Evolutionary conservation across 768 basidiomycete genomes (phyloP).

Genomic region (Xerocomus spinulosus): DNA sequence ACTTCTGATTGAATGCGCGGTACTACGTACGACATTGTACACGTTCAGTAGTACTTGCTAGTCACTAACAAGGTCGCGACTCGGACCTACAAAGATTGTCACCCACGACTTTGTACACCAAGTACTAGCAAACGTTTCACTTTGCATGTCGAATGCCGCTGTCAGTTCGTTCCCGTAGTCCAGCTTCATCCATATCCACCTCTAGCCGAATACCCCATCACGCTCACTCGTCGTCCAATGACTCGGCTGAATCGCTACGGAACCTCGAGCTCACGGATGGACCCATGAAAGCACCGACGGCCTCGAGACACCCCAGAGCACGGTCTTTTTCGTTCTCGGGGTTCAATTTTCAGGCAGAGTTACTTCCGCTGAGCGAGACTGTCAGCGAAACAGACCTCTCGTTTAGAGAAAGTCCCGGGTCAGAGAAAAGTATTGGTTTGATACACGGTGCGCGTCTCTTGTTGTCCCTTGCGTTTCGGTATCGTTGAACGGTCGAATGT

Average conservation of each 20-base stretch:
- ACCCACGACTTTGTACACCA: not conserved
- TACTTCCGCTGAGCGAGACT: conserved; percentile 74
- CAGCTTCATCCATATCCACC: conserved; percentile 9
- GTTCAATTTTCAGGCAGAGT: conserved; percentile 74
- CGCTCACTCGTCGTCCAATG: conserved; percentile 23
- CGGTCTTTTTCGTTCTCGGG: conserved; percentile 69
- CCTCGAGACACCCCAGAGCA: conserved; percentile 24
- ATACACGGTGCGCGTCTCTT: conserved; percentile 59
- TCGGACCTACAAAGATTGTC: not conserved
- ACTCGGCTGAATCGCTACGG: conserved; percentile 71
- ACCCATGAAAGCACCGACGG: conserved; percentile 32
- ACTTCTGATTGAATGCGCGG: too few species aligned
- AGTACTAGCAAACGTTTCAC: not conserved
- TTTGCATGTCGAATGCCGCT: conserved; percentile 17
- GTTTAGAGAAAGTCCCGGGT: conserved; percentile 46
- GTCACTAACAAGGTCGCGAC: too few species aligned
- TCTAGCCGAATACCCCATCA: conserved; percentile 11
- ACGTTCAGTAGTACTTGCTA: too few species aligned
- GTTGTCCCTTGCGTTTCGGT: not conserved
- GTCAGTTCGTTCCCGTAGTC: conserved; percentile 18
- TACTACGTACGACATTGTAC: too few species aligned
- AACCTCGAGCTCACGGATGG: conserved; percentile 76
- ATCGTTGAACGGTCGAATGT: conserved; percentile 5
- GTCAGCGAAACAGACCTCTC: conserved; percentile 62
- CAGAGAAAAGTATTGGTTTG: conserved; percentile 72